Evolutionary conservation across 768 basidiomycete species (phyloP), one percentile per base, ranked within the genome.

Genomic region (Lactarius trivialis): DNA sequence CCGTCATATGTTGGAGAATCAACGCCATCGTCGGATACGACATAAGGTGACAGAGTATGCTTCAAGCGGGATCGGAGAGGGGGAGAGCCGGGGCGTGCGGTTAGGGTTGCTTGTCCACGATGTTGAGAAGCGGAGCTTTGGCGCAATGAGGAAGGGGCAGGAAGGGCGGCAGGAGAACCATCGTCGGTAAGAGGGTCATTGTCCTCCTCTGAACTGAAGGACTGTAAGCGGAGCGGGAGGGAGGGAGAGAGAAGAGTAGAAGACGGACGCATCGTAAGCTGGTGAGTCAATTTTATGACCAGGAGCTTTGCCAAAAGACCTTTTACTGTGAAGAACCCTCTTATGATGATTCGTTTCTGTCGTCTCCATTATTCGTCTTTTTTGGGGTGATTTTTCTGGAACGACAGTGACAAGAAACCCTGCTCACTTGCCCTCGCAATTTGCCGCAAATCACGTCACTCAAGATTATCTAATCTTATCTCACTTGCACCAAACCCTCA

Each of bases 1-100:
- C 92, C 92, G 70, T 94, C 92, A 73, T 94, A 93, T 0, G 91
- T 93, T 8, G 91, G 91, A 0, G 88, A 91, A 71, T 93, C 91
- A 9, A 88, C 81, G 58, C 89, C 86, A 45, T 85, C 86, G 67
- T 89, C 88, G 21, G 83, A 85, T 61, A 86, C 72, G 63, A 68
- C 53, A 51, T 65, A 45, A 43, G 67, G 60, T 50, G 71, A 67
- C 12, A 85, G 78, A 55, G 85, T 85, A 54, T 70, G 68, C 24
- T 69, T 69, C 61, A 61, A 56, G 28, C 67, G 65, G 36, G 60
- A 68, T n/a, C 65, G 56, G 63, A 65, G 61, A 19, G 64, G 43
- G 32, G 70, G 68, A 36, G 70, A 67, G 14, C 45, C 34, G 2
- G 65, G 17, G 33, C 56, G 63, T 28, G 58, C 65, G 12, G 61